A percentile compares a stretch with the other conserved stretches of the same genome.
phyloP scores from a whole-genome alignment of 2,329 filamentous ascomycete species.

The Arthroderma sp. region DNA sequence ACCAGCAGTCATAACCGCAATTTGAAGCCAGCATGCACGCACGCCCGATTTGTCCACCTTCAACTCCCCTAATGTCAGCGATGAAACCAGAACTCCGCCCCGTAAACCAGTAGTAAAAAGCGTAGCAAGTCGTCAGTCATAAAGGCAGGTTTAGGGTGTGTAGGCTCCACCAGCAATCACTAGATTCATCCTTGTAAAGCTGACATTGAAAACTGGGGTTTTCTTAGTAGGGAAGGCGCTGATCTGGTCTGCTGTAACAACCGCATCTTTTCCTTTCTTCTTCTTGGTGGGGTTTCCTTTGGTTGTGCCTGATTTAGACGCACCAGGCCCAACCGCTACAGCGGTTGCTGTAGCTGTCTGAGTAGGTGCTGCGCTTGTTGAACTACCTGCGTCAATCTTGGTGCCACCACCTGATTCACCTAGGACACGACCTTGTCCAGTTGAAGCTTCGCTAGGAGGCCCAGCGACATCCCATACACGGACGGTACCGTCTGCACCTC shows the following conservation, averaged over 20 bases:
- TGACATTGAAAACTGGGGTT: slow-evolving; percentile 82
- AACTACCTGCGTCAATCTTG: slow-evolving; percentile 42
- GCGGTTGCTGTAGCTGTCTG: slow-evolving; percentile 31
- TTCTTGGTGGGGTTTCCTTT: slow-evolving; percentile 20
- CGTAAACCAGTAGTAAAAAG: not conserved
- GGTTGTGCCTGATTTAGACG: not conserved
- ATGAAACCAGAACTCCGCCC: not conserved
- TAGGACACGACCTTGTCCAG: slow-evolving; percentile 44
- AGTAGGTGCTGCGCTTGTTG: slow-evolving; percentile 27
- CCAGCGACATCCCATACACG: slow-evolving; percentile 84
- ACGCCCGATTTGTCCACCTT: not conserved
- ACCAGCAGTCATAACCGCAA: not conserved
- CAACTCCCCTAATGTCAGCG: not conserved
- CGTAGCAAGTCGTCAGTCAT: not conserved
- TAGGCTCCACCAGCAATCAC: slow-evolving; percentile 71
- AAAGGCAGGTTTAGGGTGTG: slow-evolving; percentile 34
- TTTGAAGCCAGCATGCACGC: not conserved
- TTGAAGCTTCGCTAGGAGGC: slow-evolving; percentile 48
- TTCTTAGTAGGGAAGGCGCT: slow-evolving; percentile 93
- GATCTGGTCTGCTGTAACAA: slow-evolving; percentile 86
- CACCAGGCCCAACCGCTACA: slow-evolving; percentile 19
- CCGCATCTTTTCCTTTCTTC: slow-evolving; percentile 83
- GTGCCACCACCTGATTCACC: slow-evolving; percentile 38
- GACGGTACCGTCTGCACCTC: slow-evolving; percentile 83
- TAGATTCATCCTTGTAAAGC: slow-evolving; percentile 90